Conservation (phyloP, 2,329 filamentous ascomycete genomes). For the Cadophora luteo-olivacea region DNA sequence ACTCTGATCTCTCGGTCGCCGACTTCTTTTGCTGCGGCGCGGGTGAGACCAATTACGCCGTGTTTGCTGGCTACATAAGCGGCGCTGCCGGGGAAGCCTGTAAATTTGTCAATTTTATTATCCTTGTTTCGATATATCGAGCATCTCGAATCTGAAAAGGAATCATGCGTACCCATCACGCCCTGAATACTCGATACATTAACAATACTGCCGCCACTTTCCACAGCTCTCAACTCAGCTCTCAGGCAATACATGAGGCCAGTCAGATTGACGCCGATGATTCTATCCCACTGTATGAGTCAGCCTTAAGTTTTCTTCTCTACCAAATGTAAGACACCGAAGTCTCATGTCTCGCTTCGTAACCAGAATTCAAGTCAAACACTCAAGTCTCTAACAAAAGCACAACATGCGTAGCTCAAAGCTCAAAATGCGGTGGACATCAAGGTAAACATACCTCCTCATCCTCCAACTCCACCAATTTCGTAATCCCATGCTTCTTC, state of each 20-base stretch:
- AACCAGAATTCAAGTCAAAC: neutral
- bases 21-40: conserved; percentile 48
- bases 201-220: conserved; percentile 46
- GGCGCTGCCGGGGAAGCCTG: conserved; percentile 43
- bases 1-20: conserved; percentile 51
- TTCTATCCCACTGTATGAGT: conserved; percentile 43
- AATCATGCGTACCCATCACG: conserved; percentile 47
- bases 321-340: neutral
- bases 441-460: conserved; percentile 39
- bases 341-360: neutral
- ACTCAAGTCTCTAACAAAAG: neutral
- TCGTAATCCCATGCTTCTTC: conserved; percentile 42
- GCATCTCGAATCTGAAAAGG: conserved; percentile 37
- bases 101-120: conserved; percentile 24
- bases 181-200: conserved; percentile 57
- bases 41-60: conserved; percentile 49
- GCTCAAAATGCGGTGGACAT: neutral
- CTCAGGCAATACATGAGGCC: conserved; percentile 46
- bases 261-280: conserved; percentile 48
- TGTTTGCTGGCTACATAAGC: conserved; percentile 50
- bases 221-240: conserved; percentile 50
- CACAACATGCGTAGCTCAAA: neutral
- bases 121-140: no score
- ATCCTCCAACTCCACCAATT: conserved; percentile 43
- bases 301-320: neutral